Evolutionary conservation across 306 rosid species (phyloP).

Genomic region (Sesbania bispinosa): DNA sequence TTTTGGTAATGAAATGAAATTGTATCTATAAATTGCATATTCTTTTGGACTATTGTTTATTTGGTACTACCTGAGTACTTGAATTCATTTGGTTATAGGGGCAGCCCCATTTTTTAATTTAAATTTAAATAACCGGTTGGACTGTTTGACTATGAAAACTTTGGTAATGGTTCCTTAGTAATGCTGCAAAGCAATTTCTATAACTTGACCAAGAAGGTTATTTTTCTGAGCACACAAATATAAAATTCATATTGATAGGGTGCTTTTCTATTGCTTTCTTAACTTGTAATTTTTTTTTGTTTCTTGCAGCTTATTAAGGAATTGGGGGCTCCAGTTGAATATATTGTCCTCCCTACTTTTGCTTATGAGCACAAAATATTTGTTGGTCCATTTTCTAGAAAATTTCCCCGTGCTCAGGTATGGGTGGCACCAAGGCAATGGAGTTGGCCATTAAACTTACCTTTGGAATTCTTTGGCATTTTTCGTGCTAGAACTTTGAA

Average conservation of each 20-base stretch:
- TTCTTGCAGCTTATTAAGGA: conserved; percentile 78
- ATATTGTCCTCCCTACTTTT: conserved; percentile 86
- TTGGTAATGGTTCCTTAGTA: not conserved
- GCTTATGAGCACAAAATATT: conserved; percentile 96
- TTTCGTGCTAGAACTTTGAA: conserved; percentile 74
- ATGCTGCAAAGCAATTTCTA: not conserved
- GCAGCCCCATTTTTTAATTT: not conserved
- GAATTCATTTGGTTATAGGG: not conserved
- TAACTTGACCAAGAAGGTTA: not conserved
- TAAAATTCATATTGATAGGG: not conserved
- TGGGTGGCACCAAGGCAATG: conserved; percentile 99
- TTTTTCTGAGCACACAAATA: not conserved
- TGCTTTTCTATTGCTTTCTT: conserved; percentile 20
- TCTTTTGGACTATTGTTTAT: not conserved
- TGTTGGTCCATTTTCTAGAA: conserved; percentile 93
- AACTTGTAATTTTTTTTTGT: not conserved
- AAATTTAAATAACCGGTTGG: not conserved
- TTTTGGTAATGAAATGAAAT: not conserved
- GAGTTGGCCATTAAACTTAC: conserved; percentile 99
- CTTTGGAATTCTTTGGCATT: conserved; percentile 83
- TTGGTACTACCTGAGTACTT: not conserved
- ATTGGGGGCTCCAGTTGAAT: conserved; percentile 82
- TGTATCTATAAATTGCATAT: not conserved
- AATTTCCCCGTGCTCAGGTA: conserved; percentile 77
- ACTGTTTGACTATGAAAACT: conserved; percentile 14